A percentile compares a stretch with the other conserved stretches of the same genome.
Evolutionary conservation across 306 rosid genomes (phyloP).

Genomic region (Medicago ruthenica): DNA sequence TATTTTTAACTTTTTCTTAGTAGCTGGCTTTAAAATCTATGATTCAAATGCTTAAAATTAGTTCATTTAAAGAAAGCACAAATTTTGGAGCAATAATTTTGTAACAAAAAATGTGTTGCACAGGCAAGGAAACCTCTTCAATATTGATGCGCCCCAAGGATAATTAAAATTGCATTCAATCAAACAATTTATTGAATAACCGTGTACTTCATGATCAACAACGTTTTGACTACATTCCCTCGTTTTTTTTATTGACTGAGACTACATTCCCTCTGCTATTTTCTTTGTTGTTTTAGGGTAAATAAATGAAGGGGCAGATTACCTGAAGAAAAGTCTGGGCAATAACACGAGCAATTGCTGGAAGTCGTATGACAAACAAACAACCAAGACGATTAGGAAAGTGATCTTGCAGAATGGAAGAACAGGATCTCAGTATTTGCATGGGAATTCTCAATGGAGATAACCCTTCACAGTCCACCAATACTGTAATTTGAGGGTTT

Average conservation of each 20-base stretch:
- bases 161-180: conserved; percentile 26
- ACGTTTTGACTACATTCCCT: conserved; percentile 9
- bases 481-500: conserved; percentile 76
- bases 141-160: not conserved
- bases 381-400: conserved; percentile 94
- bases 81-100: not conserved
- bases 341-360: conserved; percentile 81
- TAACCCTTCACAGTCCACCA: conserved; percentile 95
- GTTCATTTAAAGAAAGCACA: conserved; percentile 22
- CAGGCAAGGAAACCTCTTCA: conserved; percentile 8
- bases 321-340: conserved; percentile 90
- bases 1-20: conserved; percentile 79
- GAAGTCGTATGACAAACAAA: conserved; percentile 83
- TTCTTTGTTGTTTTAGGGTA: conserved; percentile 14
- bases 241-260: not conserved
- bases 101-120: not conserved
- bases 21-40: conserved; percentile 79
- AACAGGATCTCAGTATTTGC: conserved; percentile 84
- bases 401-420: conserved; percentile 90
- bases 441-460: conserved; percentile 88
- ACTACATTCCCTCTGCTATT: not conserved
- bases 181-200: conserved; percentile 1
- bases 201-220: not conserved
- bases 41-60: conserved; percentile 38
- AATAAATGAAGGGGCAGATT: conserved; percentile 40